Evolutionary conservation across 768 basidiomycete genomes (phyloP).

Genomic region (Termitomyces bulborhizus): DNA sequence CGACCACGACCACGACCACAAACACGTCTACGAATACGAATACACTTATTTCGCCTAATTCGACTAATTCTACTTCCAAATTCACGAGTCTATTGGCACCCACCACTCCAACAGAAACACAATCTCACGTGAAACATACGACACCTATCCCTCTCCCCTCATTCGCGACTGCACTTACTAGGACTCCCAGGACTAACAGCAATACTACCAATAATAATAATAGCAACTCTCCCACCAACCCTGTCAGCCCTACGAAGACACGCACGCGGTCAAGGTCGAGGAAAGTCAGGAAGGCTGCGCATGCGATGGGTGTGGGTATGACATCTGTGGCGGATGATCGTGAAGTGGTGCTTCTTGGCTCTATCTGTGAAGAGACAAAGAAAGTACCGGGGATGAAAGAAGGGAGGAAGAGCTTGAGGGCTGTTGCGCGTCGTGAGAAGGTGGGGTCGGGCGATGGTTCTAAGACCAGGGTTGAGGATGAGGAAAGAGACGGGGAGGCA

Average conservation of each 20-base stretch:
- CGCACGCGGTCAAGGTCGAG: background rate
- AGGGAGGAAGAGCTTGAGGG: background rate
- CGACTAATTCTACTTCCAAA: background rate
- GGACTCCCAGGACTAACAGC: background rate
- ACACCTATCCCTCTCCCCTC: conserved; percentile 32
- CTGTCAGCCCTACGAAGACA: background rate
- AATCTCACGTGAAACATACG: background rate
- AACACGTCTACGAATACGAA: background rate
- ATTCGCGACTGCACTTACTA: conserved; percentile 27
- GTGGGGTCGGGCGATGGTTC: too few species aligned
- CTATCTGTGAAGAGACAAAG: background rate
- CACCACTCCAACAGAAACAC: background rate
- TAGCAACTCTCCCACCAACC: too few species aligned
- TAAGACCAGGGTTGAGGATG: background rate
- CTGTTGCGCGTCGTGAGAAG: too few species aligned
- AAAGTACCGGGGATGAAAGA: background rate
- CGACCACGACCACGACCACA: background rate
- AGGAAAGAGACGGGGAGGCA: background rate
- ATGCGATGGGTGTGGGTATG: background rate
- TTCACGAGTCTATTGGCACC: background rate
- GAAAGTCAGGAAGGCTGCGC: conserved; percentile 1
- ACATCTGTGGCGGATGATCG: background rate
- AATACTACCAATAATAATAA: background rate
- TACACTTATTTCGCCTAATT: background rate
- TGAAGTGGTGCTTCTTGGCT: background rate